phyloP scores from a whole-genome alignment of 2,329 filamentous ascomycete genomes.

The Fusarium robinianum region DNA sequence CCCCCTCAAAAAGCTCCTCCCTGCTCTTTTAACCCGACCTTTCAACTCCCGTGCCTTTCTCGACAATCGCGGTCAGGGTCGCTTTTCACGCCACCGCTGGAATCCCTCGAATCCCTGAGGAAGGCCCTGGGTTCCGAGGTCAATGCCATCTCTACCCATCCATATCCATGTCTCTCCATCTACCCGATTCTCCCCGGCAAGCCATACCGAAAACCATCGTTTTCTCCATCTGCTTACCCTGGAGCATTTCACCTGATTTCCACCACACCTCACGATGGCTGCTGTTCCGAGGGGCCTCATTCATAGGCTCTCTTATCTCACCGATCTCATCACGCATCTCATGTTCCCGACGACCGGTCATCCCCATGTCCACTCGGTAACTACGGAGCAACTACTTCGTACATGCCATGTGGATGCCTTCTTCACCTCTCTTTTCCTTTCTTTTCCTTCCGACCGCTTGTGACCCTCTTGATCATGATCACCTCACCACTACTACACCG shows the following conservation, averaged over 20 bases:
- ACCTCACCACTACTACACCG: no score
- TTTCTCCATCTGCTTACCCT: conserved; percentile 21
- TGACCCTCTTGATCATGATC: no score
- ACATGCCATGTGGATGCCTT: no score
- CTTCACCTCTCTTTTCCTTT: no score
- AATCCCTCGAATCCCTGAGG: conserved; percentile 2
- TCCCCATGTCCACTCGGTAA: neutral
- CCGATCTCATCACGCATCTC: conserved; percentile 6
- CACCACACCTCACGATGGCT: neutral
- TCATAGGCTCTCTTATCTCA: no score
- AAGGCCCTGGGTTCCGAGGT: conserved; percentile 4
- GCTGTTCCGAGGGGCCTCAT: no score
- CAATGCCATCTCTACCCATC: conserved; percentile 6
- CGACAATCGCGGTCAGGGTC: conserved; percentile 1
- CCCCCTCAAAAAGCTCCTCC: neutral
- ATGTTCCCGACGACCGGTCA: conserved; percentile 8
- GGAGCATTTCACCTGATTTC: conserved; percentile 7
- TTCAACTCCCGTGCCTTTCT: conserved; percentile 3
- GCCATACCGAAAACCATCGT: conserved; percentile 8
- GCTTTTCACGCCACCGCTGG: conserved; percentile 6
- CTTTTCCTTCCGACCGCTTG: no score
- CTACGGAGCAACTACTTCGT: neutral
- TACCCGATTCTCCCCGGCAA: conserved; percentile 34
- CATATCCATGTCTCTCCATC: conserved; percentile 13
- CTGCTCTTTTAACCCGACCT: conserved; percentile 3